Percentiles rank a stretch among this genome's conserved stretches.
phyloP scores from a whole-genome alignment of 139 green algal genomes.

The Ettlia oleoabundans region DNA sequence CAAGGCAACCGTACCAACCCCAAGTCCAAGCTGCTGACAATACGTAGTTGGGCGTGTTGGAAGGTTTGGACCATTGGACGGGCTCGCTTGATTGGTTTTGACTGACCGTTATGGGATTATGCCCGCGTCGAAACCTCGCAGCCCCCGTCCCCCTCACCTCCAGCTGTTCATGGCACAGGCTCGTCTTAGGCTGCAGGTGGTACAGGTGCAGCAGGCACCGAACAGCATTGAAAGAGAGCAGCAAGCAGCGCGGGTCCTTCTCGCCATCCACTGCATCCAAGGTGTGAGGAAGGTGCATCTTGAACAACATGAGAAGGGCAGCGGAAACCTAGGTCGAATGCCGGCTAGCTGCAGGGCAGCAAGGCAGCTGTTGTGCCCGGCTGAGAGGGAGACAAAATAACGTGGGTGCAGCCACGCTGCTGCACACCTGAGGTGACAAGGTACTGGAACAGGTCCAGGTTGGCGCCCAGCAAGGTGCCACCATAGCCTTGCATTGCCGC shows the following conservation, averaged over 20 bases:
- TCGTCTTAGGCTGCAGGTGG: background rate
- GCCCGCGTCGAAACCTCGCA: background rate
- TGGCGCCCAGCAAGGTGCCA: constrained; percentile 14
- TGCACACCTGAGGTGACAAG: constrained; percentile 28
- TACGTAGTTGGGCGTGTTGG: too few species aligned
- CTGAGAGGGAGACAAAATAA: too few species aligned
- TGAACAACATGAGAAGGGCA: too few species aligned
- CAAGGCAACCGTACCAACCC: too few species aligned
- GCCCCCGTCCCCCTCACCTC: constrained; percentile 15
- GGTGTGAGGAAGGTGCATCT: too few species aligned
- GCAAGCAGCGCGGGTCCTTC: constrained; percentile 89
- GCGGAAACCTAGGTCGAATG: too few species aligned
- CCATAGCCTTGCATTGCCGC: background rate
- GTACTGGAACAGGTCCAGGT: constrained; percentile 39
- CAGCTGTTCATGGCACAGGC: constrained; percentile 14
- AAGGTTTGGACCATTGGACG: too few species aligned
- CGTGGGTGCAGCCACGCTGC: background rate
- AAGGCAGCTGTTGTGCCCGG: too few species aligned
- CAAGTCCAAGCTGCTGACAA: too few species aligned
- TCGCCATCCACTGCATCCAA: constrained; percentile 90
- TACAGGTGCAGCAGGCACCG: constrained; percentile 32
- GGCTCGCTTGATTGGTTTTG: too few species aligned
- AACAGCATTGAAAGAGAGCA: constrained; percentile 68
- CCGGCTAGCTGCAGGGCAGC: too few species aligned
- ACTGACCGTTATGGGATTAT: too few species aligned